phyloP scores from a whole-genome alignment of 495 filamentous ascomycete genomes.

The Penicillium malachiteum region DNA sequence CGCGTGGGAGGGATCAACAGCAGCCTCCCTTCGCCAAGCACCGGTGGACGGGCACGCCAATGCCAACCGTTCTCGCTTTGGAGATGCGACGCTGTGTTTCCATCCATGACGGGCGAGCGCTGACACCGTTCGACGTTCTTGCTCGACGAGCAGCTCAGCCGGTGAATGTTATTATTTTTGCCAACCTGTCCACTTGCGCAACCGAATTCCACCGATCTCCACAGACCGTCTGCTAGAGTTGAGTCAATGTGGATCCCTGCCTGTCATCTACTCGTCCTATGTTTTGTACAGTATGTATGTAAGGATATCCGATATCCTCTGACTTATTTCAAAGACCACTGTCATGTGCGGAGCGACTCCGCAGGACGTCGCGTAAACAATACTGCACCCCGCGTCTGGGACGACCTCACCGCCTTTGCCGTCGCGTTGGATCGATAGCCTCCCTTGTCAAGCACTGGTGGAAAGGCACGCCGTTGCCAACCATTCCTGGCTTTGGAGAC shows the following conservation, averaged over 20 bases:
- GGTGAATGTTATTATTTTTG: background rate
- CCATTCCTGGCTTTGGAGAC: background rate
- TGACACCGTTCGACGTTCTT: background rate
- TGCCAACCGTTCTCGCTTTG: background rate
- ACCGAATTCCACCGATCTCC: background rate
- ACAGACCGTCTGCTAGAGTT: background rate
- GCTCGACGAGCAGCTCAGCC: background rate
- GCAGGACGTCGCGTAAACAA: background rate
- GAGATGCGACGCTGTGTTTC: background rate
- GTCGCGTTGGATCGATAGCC: conserved; percentile 1
- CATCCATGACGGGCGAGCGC: background rate
- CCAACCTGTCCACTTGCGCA: background rate
- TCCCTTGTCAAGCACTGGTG: no score
- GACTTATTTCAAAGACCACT: background rate
- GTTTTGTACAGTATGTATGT: no score
- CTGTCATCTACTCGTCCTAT: background rate
- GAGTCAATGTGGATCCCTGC: background rate
- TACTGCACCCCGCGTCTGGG: background rate
- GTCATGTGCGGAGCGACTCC: background rate
- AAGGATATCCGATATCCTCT: background rate
- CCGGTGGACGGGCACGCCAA: background rate
- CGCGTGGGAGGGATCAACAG: no score
- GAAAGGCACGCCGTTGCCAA: background rate
- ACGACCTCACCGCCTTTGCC: background rate
- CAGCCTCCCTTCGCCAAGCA: no score